Evolutionary conservation across 345 rosid genomes (phyloP).

Genomic region (Luvunga scandens): DNA sequence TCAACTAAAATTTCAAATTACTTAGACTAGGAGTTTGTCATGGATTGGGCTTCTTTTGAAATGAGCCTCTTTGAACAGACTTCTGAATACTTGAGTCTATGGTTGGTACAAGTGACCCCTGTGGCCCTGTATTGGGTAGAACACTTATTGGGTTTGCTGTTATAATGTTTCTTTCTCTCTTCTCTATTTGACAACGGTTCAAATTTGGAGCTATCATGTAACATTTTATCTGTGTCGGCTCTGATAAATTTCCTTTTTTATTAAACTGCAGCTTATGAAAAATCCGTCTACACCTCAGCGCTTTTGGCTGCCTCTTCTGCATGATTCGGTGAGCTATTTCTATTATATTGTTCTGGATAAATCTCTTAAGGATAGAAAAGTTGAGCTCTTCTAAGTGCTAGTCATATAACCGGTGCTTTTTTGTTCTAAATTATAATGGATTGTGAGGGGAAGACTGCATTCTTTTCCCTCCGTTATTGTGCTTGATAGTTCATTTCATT

Average conservation of each 20-base stretch:
- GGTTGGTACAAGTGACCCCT: background rate
- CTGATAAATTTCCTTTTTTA: background rate
- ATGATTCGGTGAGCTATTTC: conserved; percentile 67
- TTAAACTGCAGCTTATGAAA: conserved; percentile 76
- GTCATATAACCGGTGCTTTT: background rate
- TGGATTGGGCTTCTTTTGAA: background rate
- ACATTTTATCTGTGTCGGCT: background rate
- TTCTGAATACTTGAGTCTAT: background rate
- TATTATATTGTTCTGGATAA: background rate
- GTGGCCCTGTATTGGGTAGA: background rate
- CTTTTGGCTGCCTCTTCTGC: conserved; percentile 86
- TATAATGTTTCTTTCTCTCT: background rate
- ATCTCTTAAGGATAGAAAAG: background rate
- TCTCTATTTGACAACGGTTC: background rate
- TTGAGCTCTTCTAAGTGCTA: background rate
- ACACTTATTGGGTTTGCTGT: background rate
- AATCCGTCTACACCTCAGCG: conserved; percentile 86
- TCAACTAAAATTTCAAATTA: background rate
- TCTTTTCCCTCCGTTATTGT: background rate
- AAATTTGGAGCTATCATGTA: background rate
- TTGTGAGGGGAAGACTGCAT: background rate
- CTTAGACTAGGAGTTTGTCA: background rate
- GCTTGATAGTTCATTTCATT: background rate
- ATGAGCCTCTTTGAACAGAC: background rate
- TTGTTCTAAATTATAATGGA: no score